A percentile compares a stretch with the other conserved stretches of the same genome.
These are phyloP conservation scores for Sporothrix pallida DNA, from an alignment of 2,329 filamentous ascomycete genomes.

Conservation along the genomic window DNA sequence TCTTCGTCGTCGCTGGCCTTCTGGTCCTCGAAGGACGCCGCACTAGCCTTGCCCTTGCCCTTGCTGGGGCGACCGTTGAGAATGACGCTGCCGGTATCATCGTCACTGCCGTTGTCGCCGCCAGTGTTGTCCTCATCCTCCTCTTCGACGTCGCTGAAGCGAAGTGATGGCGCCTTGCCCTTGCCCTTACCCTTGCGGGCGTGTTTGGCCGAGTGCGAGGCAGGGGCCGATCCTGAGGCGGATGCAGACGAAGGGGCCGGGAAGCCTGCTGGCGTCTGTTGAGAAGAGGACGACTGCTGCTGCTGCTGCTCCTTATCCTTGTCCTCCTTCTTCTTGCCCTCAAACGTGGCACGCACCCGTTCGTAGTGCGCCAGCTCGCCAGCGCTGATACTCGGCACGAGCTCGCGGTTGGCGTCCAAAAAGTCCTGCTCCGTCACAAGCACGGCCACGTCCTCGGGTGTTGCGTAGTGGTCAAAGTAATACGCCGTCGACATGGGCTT, in stretches of 20 bases:
- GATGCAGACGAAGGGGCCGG: not conserved
- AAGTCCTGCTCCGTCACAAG: slow-evolving; percentile 92
- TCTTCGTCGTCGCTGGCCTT: slow-evolving; percentile 63
- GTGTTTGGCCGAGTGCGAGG: slow-evolving; percentile 14
- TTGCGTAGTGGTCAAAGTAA: slow-evolving; percentile 93
- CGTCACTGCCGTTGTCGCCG: slow-evolving; percentile 38
- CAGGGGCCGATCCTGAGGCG: not conserved
- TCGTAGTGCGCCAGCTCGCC: slow-evolving; percentile 94
- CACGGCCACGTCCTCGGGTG: slow-evolving; percentile 80
- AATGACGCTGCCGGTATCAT: slow-evolving; percentile 46
- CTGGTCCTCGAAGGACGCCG: slow-evolving; percentile 53
- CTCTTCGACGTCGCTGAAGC: slow-evolving; percentile 45
- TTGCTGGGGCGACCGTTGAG: slow-evolving; percentile 51
- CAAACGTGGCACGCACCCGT: slow-evolving; percentile 79
- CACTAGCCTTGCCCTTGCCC: slow-evolving; percentile 58
- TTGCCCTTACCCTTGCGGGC: slow-evolving; percentile 44
- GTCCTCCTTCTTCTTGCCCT: slow-evolving; percentile 63
- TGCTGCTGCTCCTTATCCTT: slow-evolving; percentile 41
- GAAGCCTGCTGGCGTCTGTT: slow-evolving; percentile 30
- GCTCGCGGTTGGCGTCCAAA: slow-evolving; percentile 75
- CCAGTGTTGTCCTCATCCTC: slow-evolving; percentile 40
- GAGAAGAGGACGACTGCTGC: slow-evolving; percentile 33
- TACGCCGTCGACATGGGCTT: slow-evolving; percentile 79
- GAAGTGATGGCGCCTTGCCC: slow-evolving; percentile 43
- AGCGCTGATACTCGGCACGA: slow-evolving; percentile 91